Percentiles rank a stretch among this genome's conserved stretches.
phyloP scores from a whole-genome alignment of 2,329 filamentous ascomycete genomes.

The Colletotrichum phormii region DNA sequence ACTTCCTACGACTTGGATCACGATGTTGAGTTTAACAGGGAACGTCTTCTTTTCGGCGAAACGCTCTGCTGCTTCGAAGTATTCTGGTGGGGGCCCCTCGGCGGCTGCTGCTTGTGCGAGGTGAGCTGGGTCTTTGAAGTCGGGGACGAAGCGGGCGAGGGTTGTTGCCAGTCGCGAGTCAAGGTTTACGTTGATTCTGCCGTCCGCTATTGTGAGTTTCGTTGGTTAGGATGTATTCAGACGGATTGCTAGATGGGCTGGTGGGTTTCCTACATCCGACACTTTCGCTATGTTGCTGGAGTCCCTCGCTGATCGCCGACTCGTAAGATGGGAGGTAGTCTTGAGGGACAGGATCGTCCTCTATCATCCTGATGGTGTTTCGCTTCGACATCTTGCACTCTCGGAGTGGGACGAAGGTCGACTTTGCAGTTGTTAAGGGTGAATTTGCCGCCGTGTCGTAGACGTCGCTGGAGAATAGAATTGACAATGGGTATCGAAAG shows the following conservation, averaged over 20 bases:
- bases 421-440: too few relatives aligned
- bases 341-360: slow-evolving; percentile 12
- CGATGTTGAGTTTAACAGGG: slow-evolving; percentile 55
- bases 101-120: slow-evolving; percentile 14
- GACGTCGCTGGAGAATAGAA: not conserved
- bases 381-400: slow-evolving; percentile 11
- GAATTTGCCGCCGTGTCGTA: not conserved
- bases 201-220: slow-evolving; percentile 15
- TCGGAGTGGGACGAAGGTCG: not conserved
- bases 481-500: not conserved
- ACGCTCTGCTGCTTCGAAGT: slow-evolving; percentile 19
- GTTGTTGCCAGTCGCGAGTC: slow-evolving; percentile 31
- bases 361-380: not conserved
- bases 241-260: not conserved
- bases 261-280: not conserved
- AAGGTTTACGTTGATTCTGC: slow-evolving; percentile 34
- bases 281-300: slow-evolving; percentile 15
- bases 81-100: slow-evolving; percentile 16
- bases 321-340: slow-evolving; percentile 29
- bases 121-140: slow-evolving; percentile 21
- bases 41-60: slow-evolving; percentile 23
- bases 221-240: not conserved
- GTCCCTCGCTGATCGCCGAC: slow-evolving; percentile 1
- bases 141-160: slow-evolving; percentile 28
- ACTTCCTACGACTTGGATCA: slow-evolving; percentile 65